Evolutionary conservation across 2,329 filamentous ascomycete genomes (phyloP).

Genomic region (Penicillium sp.): DNA sequence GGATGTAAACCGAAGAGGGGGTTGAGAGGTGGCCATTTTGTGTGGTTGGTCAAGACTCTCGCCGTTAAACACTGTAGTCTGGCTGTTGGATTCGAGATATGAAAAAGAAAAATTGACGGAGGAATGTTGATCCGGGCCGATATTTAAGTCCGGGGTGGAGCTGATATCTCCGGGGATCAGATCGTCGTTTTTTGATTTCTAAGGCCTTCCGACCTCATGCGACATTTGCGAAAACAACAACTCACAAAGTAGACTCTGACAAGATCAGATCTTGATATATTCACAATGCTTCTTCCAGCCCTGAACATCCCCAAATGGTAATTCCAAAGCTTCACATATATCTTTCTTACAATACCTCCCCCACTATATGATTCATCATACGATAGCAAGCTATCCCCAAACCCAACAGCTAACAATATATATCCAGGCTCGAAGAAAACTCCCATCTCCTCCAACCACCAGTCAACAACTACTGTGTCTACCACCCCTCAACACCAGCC

Average conservation of each 20-base stretch:
- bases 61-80: neutral
- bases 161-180: slow-evolving; percentile 28
- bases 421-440: slow-evolving; percentile 78
- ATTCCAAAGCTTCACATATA: neutral
- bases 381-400: neutral
- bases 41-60: slow-evolving; percentile 9
- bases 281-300: slow-evolving; percentile 37
- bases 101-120: slow-evolving; percentile 36
- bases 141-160: slow-evolving; percentile 20
- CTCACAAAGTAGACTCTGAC: neutral
- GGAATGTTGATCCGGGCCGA: slow-evolving; percentile 29
- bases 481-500: slow-evolving; percentile 63
- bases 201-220: neutral
- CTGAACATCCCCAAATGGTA: slow-evolving; percentile 50
- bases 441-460: slow-evolving; percentile 89
- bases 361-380: slow-evolving; percentile 19
- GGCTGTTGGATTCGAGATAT: slow-evolving; percentile 8
- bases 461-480: slow-evolving; percentile 97
- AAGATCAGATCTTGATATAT: neutral
- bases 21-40: slow-evolving; percentile 46
- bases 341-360: slow-evolving; percentile 12
- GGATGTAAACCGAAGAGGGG: slow-evolving; percentile 71
- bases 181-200: slow-evolving; percentile 5
- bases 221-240: neutral
- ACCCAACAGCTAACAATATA: neutral